A percentile compares a stretch with the other conserved stretches of the same genome.
Evolutionary conservation across 1,139 yeast genomes (phyloP).

Genomic region (Candida tetrigidarum): DNA sequence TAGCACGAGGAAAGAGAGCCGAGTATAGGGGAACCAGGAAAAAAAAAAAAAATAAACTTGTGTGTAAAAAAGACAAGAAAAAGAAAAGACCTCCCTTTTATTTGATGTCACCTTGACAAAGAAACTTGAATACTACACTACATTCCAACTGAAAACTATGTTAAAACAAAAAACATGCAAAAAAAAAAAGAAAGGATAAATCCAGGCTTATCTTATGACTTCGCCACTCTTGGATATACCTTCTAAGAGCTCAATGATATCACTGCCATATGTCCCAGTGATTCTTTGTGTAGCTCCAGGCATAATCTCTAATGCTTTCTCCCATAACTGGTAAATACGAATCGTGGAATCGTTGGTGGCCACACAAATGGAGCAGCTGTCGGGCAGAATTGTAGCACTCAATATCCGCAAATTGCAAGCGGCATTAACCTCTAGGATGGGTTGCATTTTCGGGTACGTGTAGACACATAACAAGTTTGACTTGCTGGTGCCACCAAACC

Average conservation of each 20-base stretch:
- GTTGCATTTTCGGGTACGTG: conserved; percentile 65
- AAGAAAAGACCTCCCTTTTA: background rate
- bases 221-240: conserved; percentile 38
- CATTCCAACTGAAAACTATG: conserved; percentile 1
- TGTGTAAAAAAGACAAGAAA: too few species aligned
- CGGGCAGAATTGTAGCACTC: conserved; percentile 70
- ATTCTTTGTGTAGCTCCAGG: conserved; percentile 40
- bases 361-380: conserved; percentile 61
- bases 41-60: background rate
- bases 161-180: conserved; percentile 3
- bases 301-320: conserved; percentile 21
- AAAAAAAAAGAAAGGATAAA: too few species aligned
- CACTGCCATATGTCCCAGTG: conserved; percentile 53
- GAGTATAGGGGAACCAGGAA: background rate
- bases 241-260: conserved; percentile 60
- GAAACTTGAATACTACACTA: background rate
- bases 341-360: conserved; percentile 81
- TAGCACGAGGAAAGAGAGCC: background rate
- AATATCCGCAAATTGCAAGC: conserved; percentile 59
- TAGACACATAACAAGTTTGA: conserved; percentile 58
- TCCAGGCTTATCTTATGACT: conserved; percentile 19
- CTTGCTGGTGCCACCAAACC: conserved; percentile 63
- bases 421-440: conserved; percentile 55
- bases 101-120: background rate
- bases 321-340: conserved; percentile 75